Evolutionary conservation across 768 basidiomycete genomes (phyloP), one percentile per base, ranked within the genome.

Genomic region (Filobasidium floriforme): DNA sequence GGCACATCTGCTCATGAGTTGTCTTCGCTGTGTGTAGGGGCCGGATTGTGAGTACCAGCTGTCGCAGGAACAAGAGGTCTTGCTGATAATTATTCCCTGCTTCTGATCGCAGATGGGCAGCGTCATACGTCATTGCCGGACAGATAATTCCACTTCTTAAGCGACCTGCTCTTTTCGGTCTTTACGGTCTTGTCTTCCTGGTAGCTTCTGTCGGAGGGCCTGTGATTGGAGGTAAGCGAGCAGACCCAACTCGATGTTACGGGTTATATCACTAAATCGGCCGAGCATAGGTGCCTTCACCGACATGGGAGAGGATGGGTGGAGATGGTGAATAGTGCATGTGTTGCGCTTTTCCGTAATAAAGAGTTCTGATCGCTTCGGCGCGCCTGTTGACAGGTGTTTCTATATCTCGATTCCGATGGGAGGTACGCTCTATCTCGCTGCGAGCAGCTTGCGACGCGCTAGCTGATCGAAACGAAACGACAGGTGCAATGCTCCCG

Each of bases 61-160:
- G n/a, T n/a, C n/a, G n/a, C n/a, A n/a, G n/a, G n/a, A n/a, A n/a
- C n/a, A n/a, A n/a, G n/a, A n/a, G n/a, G n/a, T n/a, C n/a, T n/a
- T n/a, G n/a, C n/a, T n/a, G n/a, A n/a, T n/a, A n/a, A n/a, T n/a
- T n/a, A n/a, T n/a, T n/a, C n/a, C n/a, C n/a, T n/a, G n/a, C n/a
- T n/a, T n/a, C n/a, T n/a, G n/a, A n/a, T n/a, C n/a, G n/a, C n/a
- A n/a, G n/a, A n/a, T n/a, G 12, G 62, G 67, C 69, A 44, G 72
- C 69, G 9, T 67, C 72, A 10, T 72, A 67, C 51, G 41, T 71
- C 19, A 67, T 72, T 24, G 69, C 67, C 19, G 66, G 66, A 29
- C 68, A 70, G 24, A 43, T 70, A 12, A 72, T 71, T 22, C 72
- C 72, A 1, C 67, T 69, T 22, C 63, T 69, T 28, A 72, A 72